Conservation (phyloP, 2,329 filamentous ascomycete genomes). For the Chaetomium sp. region DNA sequence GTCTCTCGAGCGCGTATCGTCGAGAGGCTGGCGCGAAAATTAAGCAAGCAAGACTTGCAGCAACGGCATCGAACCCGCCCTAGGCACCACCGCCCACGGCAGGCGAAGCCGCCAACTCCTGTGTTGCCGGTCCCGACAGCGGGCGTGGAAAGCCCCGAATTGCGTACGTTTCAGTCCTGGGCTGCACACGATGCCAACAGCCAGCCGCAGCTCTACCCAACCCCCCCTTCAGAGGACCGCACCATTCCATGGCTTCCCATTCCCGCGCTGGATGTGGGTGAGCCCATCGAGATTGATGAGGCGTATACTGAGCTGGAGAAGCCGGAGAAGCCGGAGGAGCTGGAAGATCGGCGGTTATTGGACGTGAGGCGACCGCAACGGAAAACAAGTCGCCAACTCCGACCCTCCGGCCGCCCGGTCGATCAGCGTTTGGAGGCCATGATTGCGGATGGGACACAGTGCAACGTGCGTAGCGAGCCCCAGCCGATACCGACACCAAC, state of each 20-base stretch:
- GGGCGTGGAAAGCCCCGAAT: not conserved
- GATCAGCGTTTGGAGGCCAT: conserved; percentile 27
- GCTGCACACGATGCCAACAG: conserved; percentile 24
- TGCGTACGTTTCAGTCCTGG: conserved; percentile 15
- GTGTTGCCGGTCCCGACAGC: not conserved
- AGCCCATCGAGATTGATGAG: conserved; percentile 18
- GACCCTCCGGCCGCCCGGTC: conserved; percentile 7
- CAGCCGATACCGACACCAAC: conserved; percentile 11
- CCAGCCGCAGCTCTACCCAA: conserved; percentile 11
- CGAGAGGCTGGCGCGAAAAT: conserved; percentile 31
- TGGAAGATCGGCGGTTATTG: not conserved
- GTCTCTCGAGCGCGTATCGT: conserved; percentile 17
- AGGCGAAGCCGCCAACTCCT: not conserved
- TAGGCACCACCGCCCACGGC: conserved; percentile 11
- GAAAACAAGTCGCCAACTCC: conserved; percentile 13
- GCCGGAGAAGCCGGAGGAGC: not conserved
- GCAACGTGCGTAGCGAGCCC: conserved; percentile 28
- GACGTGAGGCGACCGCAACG: conserved; percentile 6
- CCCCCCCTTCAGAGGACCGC: not conserved
- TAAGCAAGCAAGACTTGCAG: conserved; percentile 34
- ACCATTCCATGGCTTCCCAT: conserved; percentile 6
- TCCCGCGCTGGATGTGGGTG: not conserved
- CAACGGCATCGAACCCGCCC: conserved; percentile 7
- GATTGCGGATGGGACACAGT: conserved; percentile 28
- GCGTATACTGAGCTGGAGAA: conserved; percentile 3